Evolutionary conservation across 306 rosid species (phyloP).

Genomic region (Quercus suber): DNA sequence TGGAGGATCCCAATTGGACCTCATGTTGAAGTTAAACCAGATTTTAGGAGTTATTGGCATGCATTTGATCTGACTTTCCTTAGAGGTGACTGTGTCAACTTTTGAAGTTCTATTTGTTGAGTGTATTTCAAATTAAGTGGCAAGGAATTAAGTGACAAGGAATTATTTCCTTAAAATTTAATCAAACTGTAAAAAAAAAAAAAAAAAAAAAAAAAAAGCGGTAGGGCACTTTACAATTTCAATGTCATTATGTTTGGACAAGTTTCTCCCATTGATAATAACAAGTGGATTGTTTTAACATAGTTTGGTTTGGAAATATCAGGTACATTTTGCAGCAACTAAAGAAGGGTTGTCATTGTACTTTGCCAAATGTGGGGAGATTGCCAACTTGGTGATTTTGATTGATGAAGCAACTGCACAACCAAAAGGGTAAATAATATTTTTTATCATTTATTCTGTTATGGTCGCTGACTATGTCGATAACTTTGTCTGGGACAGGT

Average conservation of each 20-base stretch:
- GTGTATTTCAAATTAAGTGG: background rate
- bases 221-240: background rate
- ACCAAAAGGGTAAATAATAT: conserved; percentile 22
- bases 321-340: conserved; percentile 37
- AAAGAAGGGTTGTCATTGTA: conserved; percentile 16
- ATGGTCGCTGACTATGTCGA: background rate
- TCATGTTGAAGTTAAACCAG: background rate
- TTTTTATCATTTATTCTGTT: background rate
- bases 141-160: too few relatives aligned
- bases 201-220: background rate
- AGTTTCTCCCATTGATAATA: background rate
- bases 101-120: background rate
- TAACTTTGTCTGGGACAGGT: background rate
- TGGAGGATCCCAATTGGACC: background rate
- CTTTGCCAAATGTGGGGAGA: conserved; percentile 27
- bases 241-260: background rate
- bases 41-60: too few relatives aligned
- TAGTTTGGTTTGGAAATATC: background rate
- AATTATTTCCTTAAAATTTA: background rate
- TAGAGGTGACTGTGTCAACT: too few relatives aligned
- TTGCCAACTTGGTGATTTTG: conserved; percentile 12
- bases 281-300: background rate
- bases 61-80: too few relatives aligned
- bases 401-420: conserved; percentile 13
- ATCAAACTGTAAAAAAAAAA: background rate